Base-by-base conservation (phyloP, 345 rosid species). In the Trapa bicornis region DNA sequence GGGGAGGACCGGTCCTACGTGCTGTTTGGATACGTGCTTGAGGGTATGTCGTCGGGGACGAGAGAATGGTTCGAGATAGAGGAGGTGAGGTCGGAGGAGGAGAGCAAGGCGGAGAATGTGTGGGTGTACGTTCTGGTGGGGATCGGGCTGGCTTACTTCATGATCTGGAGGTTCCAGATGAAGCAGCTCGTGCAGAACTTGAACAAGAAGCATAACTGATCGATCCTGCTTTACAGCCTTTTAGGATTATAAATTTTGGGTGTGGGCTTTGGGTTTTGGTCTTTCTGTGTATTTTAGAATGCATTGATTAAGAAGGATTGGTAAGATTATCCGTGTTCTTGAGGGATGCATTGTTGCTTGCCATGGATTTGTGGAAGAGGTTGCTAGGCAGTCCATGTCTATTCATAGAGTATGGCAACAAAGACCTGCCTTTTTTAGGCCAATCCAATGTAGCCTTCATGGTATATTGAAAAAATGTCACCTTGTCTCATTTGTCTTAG, bases 371-470 rank as follows among this genome's bases (percentile, higher is more conserved):
- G 29, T 22, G 29, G 29, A 22, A 22, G 29, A 22, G 29, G 29
- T 22, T 22, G 29, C 29, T 22, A 22, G 29, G 29, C 29, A 22
- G 29, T 22, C 29, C 29, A 22, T 22, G 29, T 22, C 29, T 15
- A 6, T 70, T 73, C 70, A 14, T 71, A 45, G 68, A 89, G 99
- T 82, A 64, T 94, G 99, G 99, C 83, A 89, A 76, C 99, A 91
- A 80, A 77, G 97, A 80, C 99, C 99, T 45, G 81, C 88, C 72
- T 94, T 95, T 73, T 54, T 94, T 83, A 84, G 87, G 77, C 99
- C 97, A 6, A 80, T 89, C 78, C 74, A 77, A 60, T 73, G 87
- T 65, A 67, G 89, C 74, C 52, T 79, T 47, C 81, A 70, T 7
- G 96, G 98, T 93, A 81, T 70, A 29, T 39, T 17, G 61, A 6